A percentile compares a stretch with the other conserved stretches of the same genome.
These are phyloP conservation scores for Obelidium mucronatum DNA, from an alignment of 192 early-diverging fungal species.

Conservation along the genomic window DNA sequence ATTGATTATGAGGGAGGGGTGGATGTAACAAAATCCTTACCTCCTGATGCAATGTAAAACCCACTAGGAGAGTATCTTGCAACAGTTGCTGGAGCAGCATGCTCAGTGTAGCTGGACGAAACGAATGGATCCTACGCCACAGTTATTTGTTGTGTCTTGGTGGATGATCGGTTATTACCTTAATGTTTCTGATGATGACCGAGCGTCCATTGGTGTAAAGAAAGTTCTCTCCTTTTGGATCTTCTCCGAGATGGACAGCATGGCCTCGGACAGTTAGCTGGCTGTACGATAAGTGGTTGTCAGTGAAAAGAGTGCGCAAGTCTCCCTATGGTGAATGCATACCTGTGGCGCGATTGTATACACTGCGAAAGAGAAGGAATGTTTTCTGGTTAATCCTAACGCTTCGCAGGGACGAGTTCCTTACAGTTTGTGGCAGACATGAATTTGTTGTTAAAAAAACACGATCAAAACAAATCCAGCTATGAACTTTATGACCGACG, in stretches of 20 bases:
- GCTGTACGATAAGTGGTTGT: conserved; percentile 46
- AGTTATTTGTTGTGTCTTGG: neutral
- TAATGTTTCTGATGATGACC: conserved; percentile 84
- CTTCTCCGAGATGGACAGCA: conserved; percentile 78
- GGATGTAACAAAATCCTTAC: conserved; percentile 48
- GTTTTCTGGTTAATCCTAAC: neutral
- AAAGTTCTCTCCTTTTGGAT: conserved; percentile 83
- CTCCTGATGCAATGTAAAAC: conserved; percentile 96
- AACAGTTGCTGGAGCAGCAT: conserved; percentile 78
- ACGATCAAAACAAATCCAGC: neutral
- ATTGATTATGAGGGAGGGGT: conserved; percentile 1
- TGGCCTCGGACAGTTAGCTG: conserved; percentile 82
- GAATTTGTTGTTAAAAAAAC: neutral
- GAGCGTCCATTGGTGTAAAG: conserved; percentile 91
- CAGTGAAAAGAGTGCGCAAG: neutral
- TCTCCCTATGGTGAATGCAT: neutral
- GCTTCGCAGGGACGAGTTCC: neutral
- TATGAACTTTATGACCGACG: conserved; percentile 34
- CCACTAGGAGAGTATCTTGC: conserved; percentile 92
- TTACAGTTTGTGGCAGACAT: conserved; percentile 1
- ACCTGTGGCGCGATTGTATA: conserved; percentile 26
- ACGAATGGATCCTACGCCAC: conserved; percentile 71
- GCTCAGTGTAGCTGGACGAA: conserved; percentile 84
- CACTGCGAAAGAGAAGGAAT: conserved; percentile 5
- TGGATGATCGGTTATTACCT: conserved; percentile 49